phyloP scores from a whole-genome alignment of 371 early-diverging fungal genomes.

The Mortierella sp. region DNA sequence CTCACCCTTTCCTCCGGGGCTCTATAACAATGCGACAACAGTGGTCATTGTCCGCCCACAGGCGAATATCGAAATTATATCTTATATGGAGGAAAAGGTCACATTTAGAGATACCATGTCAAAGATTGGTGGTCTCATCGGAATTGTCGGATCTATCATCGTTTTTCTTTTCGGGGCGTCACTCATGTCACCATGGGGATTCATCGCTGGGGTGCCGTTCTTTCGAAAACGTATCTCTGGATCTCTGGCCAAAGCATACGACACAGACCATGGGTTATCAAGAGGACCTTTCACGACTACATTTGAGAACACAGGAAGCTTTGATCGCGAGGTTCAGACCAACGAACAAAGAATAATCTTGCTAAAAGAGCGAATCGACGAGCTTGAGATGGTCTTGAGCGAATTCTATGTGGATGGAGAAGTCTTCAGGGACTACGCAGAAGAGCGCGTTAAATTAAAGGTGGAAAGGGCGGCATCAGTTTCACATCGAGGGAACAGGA shows the following conservation, averaged over 20 bases:
- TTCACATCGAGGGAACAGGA: neutral
- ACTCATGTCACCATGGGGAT: constrained; percentile 34
- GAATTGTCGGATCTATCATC: constrained; percentile 22
- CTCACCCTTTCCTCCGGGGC: constrained; percentile 14
- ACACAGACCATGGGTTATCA: constrained; percentile 14
- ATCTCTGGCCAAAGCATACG: constrained; percentile 36
- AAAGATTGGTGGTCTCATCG: constrained; percentile 38
- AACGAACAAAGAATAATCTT: constrained; percentile 11
- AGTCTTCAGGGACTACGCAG: constrained; percentile 25
- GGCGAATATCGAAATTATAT: neutral
- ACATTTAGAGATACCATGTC: constrained; percentile 32
- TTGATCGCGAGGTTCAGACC: constrained; percentile 4
- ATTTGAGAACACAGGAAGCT: constrained; percentile 27
- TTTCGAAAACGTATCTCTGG: constrained; percentile 33
- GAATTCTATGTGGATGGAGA: constrained; percentile 39
- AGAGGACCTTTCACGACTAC: constrained; percentile 40
- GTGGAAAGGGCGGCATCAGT: neutral
- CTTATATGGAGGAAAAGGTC: constrained; percentile 24
- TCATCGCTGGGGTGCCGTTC: constrained; percentile 21
- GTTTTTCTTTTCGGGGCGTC: constrained; percentile 38
- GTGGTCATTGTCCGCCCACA: constrained; percentile 37
- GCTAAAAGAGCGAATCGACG: constrained; percentile 48
- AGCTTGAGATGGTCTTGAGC: constrained; percentile 39
- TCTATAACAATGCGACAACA: constrained; percentile 12
- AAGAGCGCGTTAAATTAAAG: constrained; percentile 17